phyloP scores from a whole-genome alignment of 164 flowering plant genomes.

The Dillenia turbinata region DNA sequence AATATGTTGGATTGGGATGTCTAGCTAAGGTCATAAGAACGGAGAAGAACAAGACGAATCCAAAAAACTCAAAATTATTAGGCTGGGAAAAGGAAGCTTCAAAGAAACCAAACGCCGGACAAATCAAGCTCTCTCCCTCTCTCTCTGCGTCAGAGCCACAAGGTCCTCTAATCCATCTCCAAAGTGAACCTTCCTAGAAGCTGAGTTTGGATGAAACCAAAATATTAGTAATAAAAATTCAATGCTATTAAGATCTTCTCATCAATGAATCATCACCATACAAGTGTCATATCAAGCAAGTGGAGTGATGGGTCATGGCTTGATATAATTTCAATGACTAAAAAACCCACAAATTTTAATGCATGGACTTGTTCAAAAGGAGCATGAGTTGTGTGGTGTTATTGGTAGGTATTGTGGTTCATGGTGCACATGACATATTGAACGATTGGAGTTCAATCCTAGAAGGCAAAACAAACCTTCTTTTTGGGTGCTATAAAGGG shows the following conservation, averaged over 20 bases:
- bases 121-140: not conserved
- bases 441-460: no score
- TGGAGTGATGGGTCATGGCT: conserved; percentile 3
- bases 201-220: not conserved
- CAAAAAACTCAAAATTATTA: not conserved
- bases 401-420: no score
- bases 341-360: no score
- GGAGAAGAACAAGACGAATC: not conserved
- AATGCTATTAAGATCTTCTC: not conserved
- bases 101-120: conserved; percentile 5
- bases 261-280: no score
- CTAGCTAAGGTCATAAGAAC: no score
- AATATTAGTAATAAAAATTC: not conserved
- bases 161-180: not conserved
- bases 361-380: no score
- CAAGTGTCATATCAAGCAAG: no score
- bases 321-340: not conserved
- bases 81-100: conserved; percentile 10
- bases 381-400: no score
- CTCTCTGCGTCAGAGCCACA: not conserved
- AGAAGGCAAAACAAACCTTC: no score
- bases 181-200: conserved; percentile 13
- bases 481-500: no score
- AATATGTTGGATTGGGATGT: no score
- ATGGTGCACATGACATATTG: no score